These are phyloP conservation scores for Torrubiella hemipterigena DNA, from an alignment of 2,329 filamentous ascomycete species.

Conservation along the genomic window DNA sequence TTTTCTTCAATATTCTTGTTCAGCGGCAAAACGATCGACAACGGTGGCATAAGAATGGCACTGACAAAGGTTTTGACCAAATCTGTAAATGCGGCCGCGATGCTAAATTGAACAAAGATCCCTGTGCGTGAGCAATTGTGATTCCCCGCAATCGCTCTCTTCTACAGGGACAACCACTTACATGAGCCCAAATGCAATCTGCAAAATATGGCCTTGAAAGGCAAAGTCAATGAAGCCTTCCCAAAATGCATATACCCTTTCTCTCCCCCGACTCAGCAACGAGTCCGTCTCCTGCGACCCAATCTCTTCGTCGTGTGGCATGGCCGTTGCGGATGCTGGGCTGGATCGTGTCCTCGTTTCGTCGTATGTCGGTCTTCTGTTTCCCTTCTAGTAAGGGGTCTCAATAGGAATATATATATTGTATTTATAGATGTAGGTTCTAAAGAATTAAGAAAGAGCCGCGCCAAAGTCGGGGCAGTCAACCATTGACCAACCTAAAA, in stretches of 20 bases:
- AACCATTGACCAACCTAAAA: too few relatives aligned
- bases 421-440: too few relatives aligned
- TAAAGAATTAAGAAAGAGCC: too few relatives aligned
- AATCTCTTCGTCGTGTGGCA: conserved; percentile 25
- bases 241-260: conserved; percentile 38
- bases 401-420: too few relatives aligned
- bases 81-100: conserved; percentile 59
- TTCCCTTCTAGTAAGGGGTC: too few relatives aligned
- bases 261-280: conserved; percentile 34
- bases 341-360: too few relatives aligned
- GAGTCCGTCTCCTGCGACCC: conserved; percentile 18
- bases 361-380: too few relatives aligned
- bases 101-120: conserved; percentile 24
- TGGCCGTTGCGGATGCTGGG: too few relatives aligned
- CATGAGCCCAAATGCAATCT: conserved; percentile 68
- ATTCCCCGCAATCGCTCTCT: neutral
- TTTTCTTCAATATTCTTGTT: conserved; percentile 64
- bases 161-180: conserved; percentile 21
- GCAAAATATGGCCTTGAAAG: conserved; percentile 61
- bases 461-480: too few relatives aligned
- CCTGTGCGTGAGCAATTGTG: neutral
- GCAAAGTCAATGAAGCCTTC: conserved; percentile 61
- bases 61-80: conserved; percentile 62
- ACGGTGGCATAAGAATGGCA: conserved; percentile 56
- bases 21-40: conserved; percentile 57